phyloP scores from a whole-genome alignment of 202 grass and related monocot genomes.

The Zizania palustris region DNA sequence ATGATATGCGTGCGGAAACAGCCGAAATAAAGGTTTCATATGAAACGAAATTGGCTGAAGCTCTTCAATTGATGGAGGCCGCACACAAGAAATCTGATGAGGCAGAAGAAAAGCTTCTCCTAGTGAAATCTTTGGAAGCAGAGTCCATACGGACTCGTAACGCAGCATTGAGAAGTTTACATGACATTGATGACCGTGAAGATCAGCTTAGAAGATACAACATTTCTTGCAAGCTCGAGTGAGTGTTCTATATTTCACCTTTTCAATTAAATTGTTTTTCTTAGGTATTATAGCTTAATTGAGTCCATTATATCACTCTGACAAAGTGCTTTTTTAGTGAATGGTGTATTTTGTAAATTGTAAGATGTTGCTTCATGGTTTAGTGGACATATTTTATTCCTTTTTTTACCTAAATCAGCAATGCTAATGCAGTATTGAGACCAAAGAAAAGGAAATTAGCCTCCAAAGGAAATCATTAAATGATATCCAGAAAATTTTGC shows the following conservation, averaged over 20 bases:
- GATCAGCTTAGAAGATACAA: conserved; percentile 73
- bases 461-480: conserved; percentile 64
- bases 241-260: conserved; percentile 41
- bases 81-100: conserved; percentile 80
- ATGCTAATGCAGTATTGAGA: conserved; percentile 57
- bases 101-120: conserved; percentile 66
- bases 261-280: background rate
- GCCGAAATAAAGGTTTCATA: conserved; percentile 86
- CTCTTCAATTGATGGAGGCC: conserved; percentile 48
- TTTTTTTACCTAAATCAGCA: conserved; percentile 21
- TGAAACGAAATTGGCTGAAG: conserved; percentile 71
- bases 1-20: conserved; percentile 70
- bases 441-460: conserved; percentile 75
- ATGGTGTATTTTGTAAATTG: background rate
- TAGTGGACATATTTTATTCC: background rate
- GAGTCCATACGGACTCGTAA: conserved; percentile 53
- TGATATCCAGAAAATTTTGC: conserved; percentile 69
- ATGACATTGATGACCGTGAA: conserved; percentile 82
- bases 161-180: conserved; percentile 64
- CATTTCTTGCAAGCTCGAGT: conserved; percentile 61
- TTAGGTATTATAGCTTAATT: background rate
- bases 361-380: background rate
- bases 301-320: background rate
- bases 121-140: conserved; percentile 68
- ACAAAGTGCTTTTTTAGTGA: background rate